Conservation (phyloP, 225 moss, liverwort and hornwort species). For the Rhytidiadelphus loreus region DNA sequence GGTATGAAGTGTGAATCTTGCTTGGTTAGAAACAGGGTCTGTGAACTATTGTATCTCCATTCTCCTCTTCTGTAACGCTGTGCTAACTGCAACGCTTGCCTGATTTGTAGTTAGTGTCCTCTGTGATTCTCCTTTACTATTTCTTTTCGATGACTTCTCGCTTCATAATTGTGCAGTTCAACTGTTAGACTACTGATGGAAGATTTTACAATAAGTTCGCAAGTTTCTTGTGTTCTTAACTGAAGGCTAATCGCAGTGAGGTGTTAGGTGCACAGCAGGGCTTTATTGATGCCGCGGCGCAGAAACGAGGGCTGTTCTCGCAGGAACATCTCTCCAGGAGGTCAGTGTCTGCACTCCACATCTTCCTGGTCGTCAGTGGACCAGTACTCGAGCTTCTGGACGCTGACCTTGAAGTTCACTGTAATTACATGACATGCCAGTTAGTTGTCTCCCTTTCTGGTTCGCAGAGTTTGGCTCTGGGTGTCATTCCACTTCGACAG, state of each 20-base stretch:
- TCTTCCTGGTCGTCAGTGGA: slow-evolving; percentile 10
- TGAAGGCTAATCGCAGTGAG: not conserved
- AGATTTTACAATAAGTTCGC: not conserved
- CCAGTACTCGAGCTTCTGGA: slow-evolving; percentile 24
- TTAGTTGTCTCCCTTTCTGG: slow-evolving; percentile 12
- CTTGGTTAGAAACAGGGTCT: not conserved
- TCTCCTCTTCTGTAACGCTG: not conserved
- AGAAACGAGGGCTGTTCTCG: slow-evolving; percentile 16
- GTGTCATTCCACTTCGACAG: slow-evolving; percentile 11
- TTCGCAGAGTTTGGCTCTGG: slow-evolving; percentile 14
- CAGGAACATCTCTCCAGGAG: not conserved
- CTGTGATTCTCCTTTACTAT: not conserved
- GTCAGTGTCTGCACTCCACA: slow-evolving; percentile 3
- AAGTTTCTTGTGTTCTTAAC: not conserved
- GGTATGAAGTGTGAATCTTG: not conserved
- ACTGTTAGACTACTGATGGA: not conserved
- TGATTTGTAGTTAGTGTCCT: not conserved
- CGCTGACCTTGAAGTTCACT: slow-evolving; percentile 23
- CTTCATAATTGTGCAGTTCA: not conserved
- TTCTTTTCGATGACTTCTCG: not conserved
- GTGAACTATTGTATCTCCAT: not conserved
- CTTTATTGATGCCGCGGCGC: slow-evolving; percentile 7
- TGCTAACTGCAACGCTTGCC: not conserved
- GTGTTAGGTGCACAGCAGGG: not conserved
- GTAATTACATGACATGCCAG: slow-evolving; percentile 24